Percentiles rank a stretch among this genome's conserved stretches.
These are phyloP conservation scores for Davidsoniella neocaledoniae DNA, from an alignment of 2,329 filamentous ascomycete genomes.

Conservation along the genomic window DNA sequence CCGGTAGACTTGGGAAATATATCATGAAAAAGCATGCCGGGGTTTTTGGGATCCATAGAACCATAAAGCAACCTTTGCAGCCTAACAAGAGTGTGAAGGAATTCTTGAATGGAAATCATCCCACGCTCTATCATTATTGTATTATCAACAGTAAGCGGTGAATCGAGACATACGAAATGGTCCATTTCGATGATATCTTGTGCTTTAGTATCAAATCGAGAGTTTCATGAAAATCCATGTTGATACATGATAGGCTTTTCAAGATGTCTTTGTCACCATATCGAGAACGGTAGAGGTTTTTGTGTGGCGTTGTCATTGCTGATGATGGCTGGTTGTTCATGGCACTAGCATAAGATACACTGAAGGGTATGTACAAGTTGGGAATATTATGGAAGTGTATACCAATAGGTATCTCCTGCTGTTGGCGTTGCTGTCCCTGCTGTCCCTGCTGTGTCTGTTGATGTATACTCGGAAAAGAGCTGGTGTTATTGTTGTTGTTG, in stretches of 20 bases:
- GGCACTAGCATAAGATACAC: background rate
- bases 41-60: background rate
- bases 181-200: slow-evolving; percentile 12
- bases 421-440: slow-evolving; percentile 1
- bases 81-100: slow-evolving; percentile 16
- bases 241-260: background rate
- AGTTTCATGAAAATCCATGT: slow-evolving; percentile 12
- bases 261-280: background rate
- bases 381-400: no score
- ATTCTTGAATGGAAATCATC: slow-evolving; percentile 16
- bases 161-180: slow-evolving; percentile 10
- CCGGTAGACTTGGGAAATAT: no score
- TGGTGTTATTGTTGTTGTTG: background rate
- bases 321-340: background rate
- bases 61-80: slow-evolving; percentile 14
- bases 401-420: background rate
- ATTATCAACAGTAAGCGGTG: slow-evolving; percentile 12
- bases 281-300: background rate
- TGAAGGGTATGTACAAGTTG: no score
- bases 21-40: no score
- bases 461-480: background rate
- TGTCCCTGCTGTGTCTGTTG: background rate
- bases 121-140: slow-evolving; percentile 15
- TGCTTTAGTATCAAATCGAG: slow-evolving; percentile 3
- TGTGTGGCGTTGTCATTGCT: no score